Base-by-base conservation (phyloP, 306 rosid species). In the Coriaria nepalensis region DNA sequence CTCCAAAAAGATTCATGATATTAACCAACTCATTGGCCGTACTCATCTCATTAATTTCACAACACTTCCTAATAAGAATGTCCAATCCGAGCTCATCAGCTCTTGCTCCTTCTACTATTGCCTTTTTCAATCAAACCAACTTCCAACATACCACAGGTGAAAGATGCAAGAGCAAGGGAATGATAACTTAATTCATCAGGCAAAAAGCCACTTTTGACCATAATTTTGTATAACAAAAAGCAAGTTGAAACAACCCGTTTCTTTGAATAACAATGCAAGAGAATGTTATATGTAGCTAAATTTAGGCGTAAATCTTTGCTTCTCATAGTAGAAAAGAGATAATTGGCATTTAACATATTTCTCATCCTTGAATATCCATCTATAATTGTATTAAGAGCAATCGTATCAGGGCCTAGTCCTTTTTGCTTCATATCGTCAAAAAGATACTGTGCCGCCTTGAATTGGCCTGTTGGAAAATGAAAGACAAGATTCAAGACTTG, bases 231-330 rank as follows among this genome's bases (percentile, higher is more conserved):
- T 37, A 83, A 52, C 57, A 13, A 37, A 49, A 67, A 72, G 68
- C 80, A 83, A 48, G 56, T 35, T 44, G 50, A 13, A 55, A 74
- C 33, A 36, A 29, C 76, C 29, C 33, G 59, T 60, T 68, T 67
- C 69, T 73, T 83, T 32, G 90, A 75, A 71, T 69, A 67, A 45
- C 78, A 85, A 77, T 72, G 94, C 65, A 83, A 50, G 49, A 83
- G 79, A 70, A 77, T 83, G 43, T 83, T 83, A 67, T 64, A 83
- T 13, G 90, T 73, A 45, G 73, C 57, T 72, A 79, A 59, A 67
- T 55, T 72, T 61, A 78, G 83, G 50, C 47, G 10, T 54, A 79
- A 47, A 53, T 35, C 51, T 48, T 61, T 71, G 41, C 64, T 67
- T 59, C 57, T 68, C 80, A 80, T 77, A 40, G 64, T 49, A 47